Evolutionary conservation across 225 moss, liverwort and hornwort genomes (phyloP).

Genomic region (Thuidium tamariscinum): DNA sequence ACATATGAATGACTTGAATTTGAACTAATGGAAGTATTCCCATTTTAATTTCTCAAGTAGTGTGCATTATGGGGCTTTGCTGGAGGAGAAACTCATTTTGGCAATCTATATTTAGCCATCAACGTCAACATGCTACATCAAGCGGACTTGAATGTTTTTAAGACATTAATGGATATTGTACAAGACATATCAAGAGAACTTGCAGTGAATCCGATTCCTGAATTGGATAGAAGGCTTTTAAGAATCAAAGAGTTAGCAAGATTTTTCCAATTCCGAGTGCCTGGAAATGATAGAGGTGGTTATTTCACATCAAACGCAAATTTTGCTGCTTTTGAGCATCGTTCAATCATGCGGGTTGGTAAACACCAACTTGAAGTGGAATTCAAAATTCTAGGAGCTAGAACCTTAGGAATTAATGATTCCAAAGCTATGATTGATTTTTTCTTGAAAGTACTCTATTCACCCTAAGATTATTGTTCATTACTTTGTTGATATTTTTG

Average conservation of each 20-base stretch:
- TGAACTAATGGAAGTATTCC: no score
- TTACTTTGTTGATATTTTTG: no score
- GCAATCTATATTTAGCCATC: background rate
- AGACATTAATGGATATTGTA: background rate
- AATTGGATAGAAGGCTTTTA: background rate
- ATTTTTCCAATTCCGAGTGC: background rate
- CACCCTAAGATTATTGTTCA: no score
- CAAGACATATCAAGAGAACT: background rate
- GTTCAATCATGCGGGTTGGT: rapidly evolving
- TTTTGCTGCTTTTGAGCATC: background rate
- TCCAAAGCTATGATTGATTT: no score
- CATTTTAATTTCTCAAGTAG: no score
- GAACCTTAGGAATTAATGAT: no score
- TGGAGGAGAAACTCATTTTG: rapidly evolving
- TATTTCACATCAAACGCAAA: background rate
- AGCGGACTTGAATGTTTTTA: background rate
- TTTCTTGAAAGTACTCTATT: no score
- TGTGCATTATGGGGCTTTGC: background rate
- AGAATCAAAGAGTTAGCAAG: rapidly evolving
- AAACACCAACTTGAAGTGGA: no score
- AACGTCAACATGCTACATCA: background rate
- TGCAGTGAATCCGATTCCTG: background rate
- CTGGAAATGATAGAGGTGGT: background rate
- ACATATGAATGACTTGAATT: no score
- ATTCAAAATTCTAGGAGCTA: no score